Base-by-base conservation (phyloP, 192 early-diverging fungal species). In the Irineochytrium annulatum region DNA sequence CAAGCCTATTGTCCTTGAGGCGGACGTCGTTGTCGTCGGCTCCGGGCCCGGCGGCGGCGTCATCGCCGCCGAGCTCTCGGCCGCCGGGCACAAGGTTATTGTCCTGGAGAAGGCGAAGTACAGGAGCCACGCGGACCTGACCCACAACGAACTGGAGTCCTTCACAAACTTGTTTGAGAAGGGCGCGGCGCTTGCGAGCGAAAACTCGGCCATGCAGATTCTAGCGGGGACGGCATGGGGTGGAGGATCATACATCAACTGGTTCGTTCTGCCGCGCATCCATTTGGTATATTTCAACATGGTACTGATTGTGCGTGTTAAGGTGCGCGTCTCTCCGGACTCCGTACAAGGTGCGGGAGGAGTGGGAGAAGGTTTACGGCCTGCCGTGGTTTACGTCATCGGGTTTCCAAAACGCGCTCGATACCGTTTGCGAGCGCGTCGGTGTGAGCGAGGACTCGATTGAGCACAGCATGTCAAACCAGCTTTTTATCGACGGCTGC, bases 161-260 rank as follows among this genome's bases (percentile, higher is more conserved):
- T 66, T 80, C 28, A 39, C 59, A 11, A 76, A 62, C 11, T 55
- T 88, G 43, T 87, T 82, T 53, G 90, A 91, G 61, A 49, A 53
- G 28, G 63, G 71, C 3, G 84, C 76, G 0, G 54, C 67, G 1
- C 61, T 86, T 30, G 33, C 72, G 11, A 69, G 71, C 24, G 65
- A 75, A 2, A 83, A 85, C 62, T 84, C 82, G 16, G 49, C 71
- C 17, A 53, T 90, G 3, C 69, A 62, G 13, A 59, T 87, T 17
- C 52, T 83, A 20, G 82, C 83, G 11, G 90, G 88, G 3, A 65
- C 63, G 31, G 80, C 85, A 16, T 88, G 83, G 73, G 90, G 90
- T 35, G 90, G 90, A 60, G 90, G 88, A 30, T 88, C 87, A 30
- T 74, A 75, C 8, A 65, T 90, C 46, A 88, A 89, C 65, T 89